phyloP scores from a whole-genome alignment of 306 rosid species.

The Malus sylvestris region DNA sequence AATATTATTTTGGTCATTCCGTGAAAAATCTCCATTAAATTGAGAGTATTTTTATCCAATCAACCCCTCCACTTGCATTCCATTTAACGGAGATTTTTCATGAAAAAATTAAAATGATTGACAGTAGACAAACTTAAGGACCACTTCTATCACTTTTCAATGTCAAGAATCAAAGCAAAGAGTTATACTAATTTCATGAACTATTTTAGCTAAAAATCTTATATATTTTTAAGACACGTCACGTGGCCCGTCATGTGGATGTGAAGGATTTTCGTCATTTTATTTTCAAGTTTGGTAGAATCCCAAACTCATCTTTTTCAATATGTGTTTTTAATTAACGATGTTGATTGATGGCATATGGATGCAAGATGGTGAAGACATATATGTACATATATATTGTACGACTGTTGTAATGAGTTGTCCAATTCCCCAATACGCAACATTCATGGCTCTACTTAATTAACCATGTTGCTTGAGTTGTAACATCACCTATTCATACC shows the following conservation, averaged over 20 bases:
- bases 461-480: neutral
- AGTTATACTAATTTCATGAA: no score
- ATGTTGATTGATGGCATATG: neutral
- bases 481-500: neutral
- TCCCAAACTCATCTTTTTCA: neutral
- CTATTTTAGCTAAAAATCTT: no score
- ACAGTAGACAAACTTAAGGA: no score
- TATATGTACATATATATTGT: neutral
- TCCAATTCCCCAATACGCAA: neutral
- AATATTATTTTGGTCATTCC: no score
- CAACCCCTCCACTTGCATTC: no score
- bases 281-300: neutral
- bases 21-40: no score
- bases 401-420: neutral
- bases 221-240: neutral
- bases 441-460: neutral
- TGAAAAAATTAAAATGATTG: no score
- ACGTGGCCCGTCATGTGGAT: neutral
- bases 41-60: no score
- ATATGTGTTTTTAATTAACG: neutral
- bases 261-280: neutral
- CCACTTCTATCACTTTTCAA: no score
- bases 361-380: neutral
- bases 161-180: no score
- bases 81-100: no score